Base-by-base conservation (phyloP, 2,329 filamentous ascomycete species). In the Atkinsonella texensis region DNA sequence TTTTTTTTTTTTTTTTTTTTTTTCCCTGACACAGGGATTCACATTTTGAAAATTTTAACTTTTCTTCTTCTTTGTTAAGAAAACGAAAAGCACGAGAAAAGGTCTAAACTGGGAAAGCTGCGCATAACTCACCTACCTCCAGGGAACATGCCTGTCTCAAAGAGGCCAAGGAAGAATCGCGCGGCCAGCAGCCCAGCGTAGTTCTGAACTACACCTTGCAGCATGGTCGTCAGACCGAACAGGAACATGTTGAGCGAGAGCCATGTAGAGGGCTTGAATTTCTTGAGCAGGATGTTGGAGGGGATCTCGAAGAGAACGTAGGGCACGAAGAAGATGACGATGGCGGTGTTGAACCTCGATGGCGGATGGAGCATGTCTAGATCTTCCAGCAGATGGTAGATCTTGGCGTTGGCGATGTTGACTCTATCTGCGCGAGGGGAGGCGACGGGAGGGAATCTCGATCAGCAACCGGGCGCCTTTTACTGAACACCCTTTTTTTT, bases 101-200 rank as follows among this genome's bases (percentile, higher is more conserved):
- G n/a, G n/a, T n/a, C n/a, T n/a, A n/a, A n/a, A n/a, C n/a, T n/a
- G n/a, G n/a, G n/a, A n/a, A n/a, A n/a, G n/a, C n/a, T n/a, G n/a
- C n/a, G n/a, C n/a, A n/a, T n/a, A n/a, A n/a, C n/a, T n/a, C n/a
- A n/a, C n/a, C n/a, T n/a, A 67, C 66, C 65, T 54, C 68, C 68
- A 0, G 68, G 68, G 42, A 87, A 87, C 76, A 89, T 87, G 66
- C 84, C 85, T 5, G 82, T 80, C 69, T 89, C 83, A 54, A 83
- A 84, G 0, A 87, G 48, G 9, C 90, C 90, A 1, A 96, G 76
- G 65, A 96, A 91, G 73, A 95, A 95, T 35, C 88, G 80, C 3
- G 87, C 89, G 0, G 82, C 76, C 48, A 95, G 75, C 15, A 96
- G 72, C 1, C 89, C 88, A 41, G 74, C 71, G 68, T 90, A 96